Conservation (phyloP, 495 filamentous ascomycete genomes). For the Chaetomidium leptoderma region DNA sequence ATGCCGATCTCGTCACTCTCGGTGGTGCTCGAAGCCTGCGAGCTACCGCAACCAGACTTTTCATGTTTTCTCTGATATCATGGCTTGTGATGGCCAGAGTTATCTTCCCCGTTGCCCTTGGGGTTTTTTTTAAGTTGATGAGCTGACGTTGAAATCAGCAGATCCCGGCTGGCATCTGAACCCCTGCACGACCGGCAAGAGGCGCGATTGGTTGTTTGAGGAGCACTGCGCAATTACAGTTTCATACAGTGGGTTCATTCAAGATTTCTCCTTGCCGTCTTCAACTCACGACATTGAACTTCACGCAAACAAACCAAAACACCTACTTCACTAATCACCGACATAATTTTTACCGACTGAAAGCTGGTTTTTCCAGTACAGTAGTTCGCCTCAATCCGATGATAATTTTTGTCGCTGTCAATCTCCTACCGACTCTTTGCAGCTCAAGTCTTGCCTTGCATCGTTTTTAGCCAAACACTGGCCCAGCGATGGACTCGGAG, state of each 20-base stretch:
- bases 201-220: neutral
- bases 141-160: constrained; percentile 5
- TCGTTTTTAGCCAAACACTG: neutral
- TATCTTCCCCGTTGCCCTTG: too few species aligned
- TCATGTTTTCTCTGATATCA: constrained; percentile 6
- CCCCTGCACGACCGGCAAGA: neutral
- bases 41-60: neutral
- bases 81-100: neutral
- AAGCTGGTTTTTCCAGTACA: too few species aligned
- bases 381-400: too few species aligned
- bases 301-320: neutral
- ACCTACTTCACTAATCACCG: too few species aligned
- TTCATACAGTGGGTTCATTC: neutral
- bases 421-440: too few species aligned
- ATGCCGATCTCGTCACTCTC: neutral
- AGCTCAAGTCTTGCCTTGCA: too few species aligned
- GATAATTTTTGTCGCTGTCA: too few species aligned
- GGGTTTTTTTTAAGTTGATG: neutral
- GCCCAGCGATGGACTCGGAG: constrained; percentile 9
- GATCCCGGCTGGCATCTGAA: neutral
- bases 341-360: too few species aligned
- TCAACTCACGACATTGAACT: neutral
- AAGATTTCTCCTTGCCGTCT: neutral
- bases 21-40: neutral
- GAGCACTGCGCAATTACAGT: neutral